phyloP scores from a whole-genome alignment of 148 eudicot genomes.

The Chenopodium berlandieri region DNA sequence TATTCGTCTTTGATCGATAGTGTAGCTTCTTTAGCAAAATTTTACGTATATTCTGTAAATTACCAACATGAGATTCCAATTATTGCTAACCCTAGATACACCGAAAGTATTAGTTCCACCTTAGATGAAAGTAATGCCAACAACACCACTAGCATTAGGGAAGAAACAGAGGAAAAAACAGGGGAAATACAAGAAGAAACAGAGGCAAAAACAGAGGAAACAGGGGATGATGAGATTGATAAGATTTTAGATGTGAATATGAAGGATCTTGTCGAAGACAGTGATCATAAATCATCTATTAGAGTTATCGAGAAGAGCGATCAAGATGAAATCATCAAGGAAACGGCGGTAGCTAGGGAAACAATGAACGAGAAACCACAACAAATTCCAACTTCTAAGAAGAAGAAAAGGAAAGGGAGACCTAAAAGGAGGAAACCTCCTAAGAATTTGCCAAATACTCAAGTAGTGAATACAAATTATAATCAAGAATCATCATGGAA shows the following conservation, averaged over 20 bases:
- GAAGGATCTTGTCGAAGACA: slow-evolving; percentile 18
- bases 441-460: slow-evolving; percentile 13
- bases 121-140: not conserved
- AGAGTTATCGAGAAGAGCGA: not conserved
- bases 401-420: slow-evolving; percentile 11
- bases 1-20: slow-evolving; percentile 39
- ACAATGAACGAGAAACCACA: not conserved
- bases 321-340: slow-evolving; percentile 7
- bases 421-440: slow-evolving; percentile 16
- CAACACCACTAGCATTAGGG: not conserved
- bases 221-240: slow-evolving; percentile 27
- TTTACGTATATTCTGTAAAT: slow-evolving; percentile 37
- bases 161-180: not conserved
- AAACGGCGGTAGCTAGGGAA: not conserved
- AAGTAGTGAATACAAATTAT: not conserved
- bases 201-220: not conserved
- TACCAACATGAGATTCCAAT: slow-evolving; percentile 25
- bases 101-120: not conserved
- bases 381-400: not conserved
- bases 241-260: slow-evolving; percentile 14
- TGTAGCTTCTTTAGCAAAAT: slow-evolving; percentile 33
- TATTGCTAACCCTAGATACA: not conserved
- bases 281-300: not conserved
- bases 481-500: slow-evolving; percentile 21
- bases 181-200: not conserved